Conservation (phyloP, 78 protist genomes). For the Dictyostelium brefeldianum region DNA sequence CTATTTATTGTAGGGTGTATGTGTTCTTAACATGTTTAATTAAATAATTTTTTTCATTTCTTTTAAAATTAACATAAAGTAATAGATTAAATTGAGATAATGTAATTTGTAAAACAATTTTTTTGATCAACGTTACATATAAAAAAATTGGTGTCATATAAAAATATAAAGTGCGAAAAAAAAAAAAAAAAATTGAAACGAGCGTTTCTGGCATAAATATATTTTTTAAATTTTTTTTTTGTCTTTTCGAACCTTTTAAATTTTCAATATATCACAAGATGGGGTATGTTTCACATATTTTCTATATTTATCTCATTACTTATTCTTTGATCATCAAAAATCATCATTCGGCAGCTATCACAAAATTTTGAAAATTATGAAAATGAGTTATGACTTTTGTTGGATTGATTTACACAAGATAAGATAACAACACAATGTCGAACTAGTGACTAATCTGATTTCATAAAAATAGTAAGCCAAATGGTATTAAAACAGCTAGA, state of each 20-base stretch:
- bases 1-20: too few species aligned
- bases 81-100: too few species aligned
- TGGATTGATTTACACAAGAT: too few species aligned
- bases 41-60: too few species aligned
- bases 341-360: neutral
- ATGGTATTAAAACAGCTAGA: constrained; percentile 91
- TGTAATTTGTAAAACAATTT: too few species aligned
- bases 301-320: neutral
- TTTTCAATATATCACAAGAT: constrained; percentile 14
- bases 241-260: constrained; percentile 5
- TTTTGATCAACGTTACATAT: neutral
- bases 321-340: neutral
- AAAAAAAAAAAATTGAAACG: neutral
- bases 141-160: neutral
- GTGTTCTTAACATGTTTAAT: too few species aligned
- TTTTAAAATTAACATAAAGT: too few species aligned
- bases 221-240: neutral
- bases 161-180: neutral
- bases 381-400: too few species aligned
- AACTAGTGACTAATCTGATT: neutral
- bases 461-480: constrained; percentile 42
- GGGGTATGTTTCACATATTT: constrained; percentile 27
- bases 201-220: too few species aligned
- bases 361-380: too few species aligned
- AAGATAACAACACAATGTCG: neutral